Conservation (phyloP, 1,284 basidiomycete species). For the Naganishia liquefaciens region DNA sequence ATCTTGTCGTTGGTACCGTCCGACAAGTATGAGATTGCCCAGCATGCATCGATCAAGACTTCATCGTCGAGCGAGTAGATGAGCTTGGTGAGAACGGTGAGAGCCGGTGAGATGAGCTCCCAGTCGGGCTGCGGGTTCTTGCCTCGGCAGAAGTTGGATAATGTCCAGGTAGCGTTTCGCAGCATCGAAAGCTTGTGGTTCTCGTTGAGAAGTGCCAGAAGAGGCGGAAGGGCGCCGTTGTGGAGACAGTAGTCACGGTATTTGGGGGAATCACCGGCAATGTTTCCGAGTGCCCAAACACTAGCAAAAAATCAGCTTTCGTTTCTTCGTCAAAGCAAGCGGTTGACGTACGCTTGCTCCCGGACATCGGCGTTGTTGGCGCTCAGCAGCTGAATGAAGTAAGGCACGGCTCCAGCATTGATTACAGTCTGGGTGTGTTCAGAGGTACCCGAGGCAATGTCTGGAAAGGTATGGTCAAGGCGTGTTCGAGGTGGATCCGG, state of each 20-base stretch:
- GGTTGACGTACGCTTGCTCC: conserved; percentile 70
- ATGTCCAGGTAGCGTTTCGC: conserved; percentile 94
- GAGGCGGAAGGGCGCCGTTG: conserved; percentile 59
- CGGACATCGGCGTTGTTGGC: conserved; percentile 86
- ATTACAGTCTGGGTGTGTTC: conserved; percentile 99
- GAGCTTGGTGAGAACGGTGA: conserved; percentile 93
- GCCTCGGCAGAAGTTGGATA: conserved; percentile 97
- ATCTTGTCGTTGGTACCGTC: conserved; percentile 99
- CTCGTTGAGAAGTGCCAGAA: conserved; percentile 58
- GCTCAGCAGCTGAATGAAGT: conserved; percentile 89
- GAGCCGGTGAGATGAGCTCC: conserved; percentile 92
- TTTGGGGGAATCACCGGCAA: conserved; percentile 90
- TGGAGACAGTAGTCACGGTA: conserved; percentile 80
- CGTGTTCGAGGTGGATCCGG: too few species aligned
- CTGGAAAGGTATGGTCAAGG: conserved; percentile 29
- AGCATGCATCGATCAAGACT: conserved; percentile 98
- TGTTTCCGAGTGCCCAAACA: conserved; percentile 95
- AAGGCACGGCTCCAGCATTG: conserved; percentile 88
- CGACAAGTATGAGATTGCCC: conserved; percentile 99
- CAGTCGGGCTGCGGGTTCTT: conserved; percentile 95
- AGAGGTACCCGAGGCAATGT: conserved; percentile 98
- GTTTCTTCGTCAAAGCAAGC: background rate
- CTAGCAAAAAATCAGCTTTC: conserved; percentile 37
- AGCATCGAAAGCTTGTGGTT: conserved; percentile 95
- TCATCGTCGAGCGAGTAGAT: conserved; percentile 99